Evolutionary conservation across 1,284 basidiomycete genomes (phyloP), one percentile per base, ranked within the genome.

Genomic region (Ceratorhiza oryzae-sativae): DNA sequence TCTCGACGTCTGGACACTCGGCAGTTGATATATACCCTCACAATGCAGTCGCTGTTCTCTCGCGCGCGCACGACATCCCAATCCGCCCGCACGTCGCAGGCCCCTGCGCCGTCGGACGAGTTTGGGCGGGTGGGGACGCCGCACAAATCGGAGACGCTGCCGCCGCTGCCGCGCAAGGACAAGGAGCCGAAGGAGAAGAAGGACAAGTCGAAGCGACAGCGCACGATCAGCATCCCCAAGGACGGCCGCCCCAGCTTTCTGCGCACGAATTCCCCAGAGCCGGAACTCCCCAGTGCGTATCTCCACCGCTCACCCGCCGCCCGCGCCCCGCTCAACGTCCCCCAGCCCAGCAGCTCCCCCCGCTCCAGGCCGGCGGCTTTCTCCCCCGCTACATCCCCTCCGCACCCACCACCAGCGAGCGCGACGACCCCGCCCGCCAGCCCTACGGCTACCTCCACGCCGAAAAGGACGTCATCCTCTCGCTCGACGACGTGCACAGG

Each of bases 391-490:
- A 82, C 78, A 83, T 90, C 32, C 73, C 76, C 45, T 73, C 76
- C 61, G 73, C 73, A 59, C 65, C 60, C 12, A 42, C 60, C 3
- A 10, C 49, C 12, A 62, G 60, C 51, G 72, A 72, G 25, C 72
- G 63, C 36, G 75, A 76, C 9, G 72, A 70, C 30, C 63, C 63
- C 25, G 45, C 56, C 10, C 72, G 58, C 23, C 56, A 55, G 3
- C 72, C 72, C 10, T 92, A 93, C 77, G 90, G 91, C 49, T 90
- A 90, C 75, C 84, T 93, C 51, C 86, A 86, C 18, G 88, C 88
- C 78, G 86, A 88, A 72, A 84, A 88, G 34, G 88, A 93, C 78
- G 87, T 92, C 73, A 83, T 92, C 2, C 86, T 96, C 0, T 88
- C 91, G 13, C 81, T 93, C 15, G 89, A 92, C 71, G 88, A 95